Evolutionary conservation across 2,329 filamentous ascomycete species (phyloP).

Genomic region (Trematosphaeria pertusa): DNA sequence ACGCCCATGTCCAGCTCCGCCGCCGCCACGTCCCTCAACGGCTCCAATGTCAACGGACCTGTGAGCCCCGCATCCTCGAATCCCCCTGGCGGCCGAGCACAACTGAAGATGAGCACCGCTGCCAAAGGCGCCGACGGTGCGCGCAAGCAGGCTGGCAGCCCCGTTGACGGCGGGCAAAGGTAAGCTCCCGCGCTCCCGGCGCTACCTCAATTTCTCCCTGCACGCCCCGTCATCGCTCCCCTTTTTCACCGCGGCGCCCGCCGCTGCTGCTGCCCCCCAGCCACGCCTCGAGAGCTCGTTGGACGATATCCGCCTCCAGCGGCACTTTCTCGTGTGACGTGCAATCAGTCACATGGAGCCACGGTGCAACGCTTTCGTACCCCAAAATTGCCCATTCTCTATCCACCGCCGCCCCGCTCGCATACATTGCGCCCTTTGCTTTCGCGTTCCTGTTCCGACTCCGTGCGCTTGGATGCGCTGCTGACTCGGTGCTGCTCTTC

Average conservation of each 20-base stretch:
- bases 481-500: conserved; percentile 30
- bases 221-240: not conserved
- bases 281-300: conserved; percentile 30
- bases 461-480: conserved; percentile 21
- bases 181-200: conserved; percentile 45
- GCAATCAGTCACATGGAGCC: conserved; percentile 41
- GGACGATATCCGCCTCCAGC: conserved; percentile 22
- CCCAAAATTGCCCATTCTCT: conserved; percentile 15
- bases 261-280: conserved; percentile 8
- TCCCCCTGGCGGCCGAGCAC: conserved; percentile 48
- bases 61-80: conserved; percentile 45
- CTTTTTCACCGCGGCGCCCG: conserved; percentile 5
- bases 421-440: conserved; percentile 11
- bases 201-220: not conserved
- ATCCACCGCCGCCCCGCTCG: conserved; percentile 8
- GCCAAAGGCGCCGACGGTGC: conserved; percentile 60
- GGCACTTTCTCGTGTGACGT: conserved; percentile 38
- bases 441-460: conserved; percentile 7
- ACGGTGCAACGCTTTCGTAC: conserved; percentile 35
- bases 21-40: conserved; percentile 35
- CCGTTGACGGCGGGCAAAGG: conserved; percentile 62
- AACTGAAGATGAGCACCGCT: conserved; percentile 58
- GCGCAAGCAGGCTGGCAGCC: conserved; percentile 64
- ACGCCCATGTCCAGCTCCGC: conserved; percentile 41
- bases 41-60: conserved; percentile 42